phyloP scores from a whole-genome alignment of 2,329 filamentous ascomycete species.

The Akanthomyces uredinophilus region DNA sequence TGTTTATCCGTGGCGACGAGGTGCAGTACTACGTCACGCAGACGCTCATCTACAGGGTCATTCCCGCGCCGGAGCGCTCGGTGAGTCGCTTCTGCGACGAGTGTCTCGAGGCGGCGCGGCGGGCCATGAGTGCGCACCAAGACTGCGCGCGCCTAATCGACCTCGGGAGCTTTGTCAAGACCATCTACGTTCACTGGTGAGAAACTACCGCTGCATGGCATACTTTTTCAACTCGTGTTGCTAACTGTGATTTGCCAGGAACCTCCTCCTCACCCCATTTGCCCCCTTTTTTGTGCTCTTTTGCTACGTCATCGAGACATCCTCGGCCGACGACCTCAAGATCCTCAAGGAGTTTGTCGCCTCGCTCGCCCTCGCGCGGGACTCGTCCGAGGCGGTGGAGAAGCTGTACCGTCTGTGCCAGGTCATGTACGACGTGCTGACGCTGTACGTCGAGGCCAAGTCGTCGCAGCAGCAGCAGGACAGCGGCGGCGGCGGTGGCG shows the following conservation, averaged over 20 bases:
- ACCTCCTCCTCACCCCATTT: slow-evolving; percentile 52
- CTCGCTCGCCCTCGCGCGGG: slow-evolving; percentile 47
- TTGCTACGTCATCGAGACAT: slow-evolving; percentile 52
- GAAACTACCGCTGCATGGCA: no score
- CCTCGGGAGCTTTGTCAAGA: slow-evolving; percentile 35
- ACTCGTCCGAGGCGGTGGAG: slow-evolving; percentile 52
- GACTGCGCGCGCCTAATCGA: slow-evolving; percentile 41
- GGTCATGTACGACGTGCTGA: slow-evolving; percentile 57
- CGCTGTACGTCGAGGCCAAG: slow-evolving; percentile 58
- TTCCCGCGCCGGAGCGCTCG: slow-evolving; percentile 40
- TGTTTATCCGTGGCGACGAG: slow-evolving; percentile 43
- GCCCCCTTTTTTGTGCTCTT: slow-evolving; percentile 57
- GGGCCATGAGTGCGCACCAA: slow-evolving; percentile 41
- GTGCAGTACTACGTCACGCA: slow-evolving; percentile 43
- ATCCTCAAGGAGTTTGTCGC: slow-evolving; percentile 52
- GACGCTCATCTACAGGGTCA: slow-evolving; percentile 48
- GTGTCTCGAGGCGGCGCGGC: slow-evolving; percentile 46
- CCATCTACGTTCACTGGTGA: slow-evolving; percentile 49
- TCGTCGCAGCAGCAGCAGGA: slow-evolving; percentile 41
- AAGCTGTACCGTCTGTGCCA: slow-evolving; percentile 59
- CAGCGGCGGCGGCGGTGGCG: background rate
- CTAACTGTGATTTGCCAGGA: slow-evolving; percentile 31
- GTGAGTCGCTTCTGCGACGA: slow-evolving; percentile 42
- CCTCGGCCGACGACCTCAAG: slow-evolving; percentile 46
- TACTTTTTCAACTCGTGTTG: background rate